These are phyloP conservation scores for Eimeria necatrix DNA, from an alignment of 169 alveolate species.

Conservation along the genomic window DNA sequence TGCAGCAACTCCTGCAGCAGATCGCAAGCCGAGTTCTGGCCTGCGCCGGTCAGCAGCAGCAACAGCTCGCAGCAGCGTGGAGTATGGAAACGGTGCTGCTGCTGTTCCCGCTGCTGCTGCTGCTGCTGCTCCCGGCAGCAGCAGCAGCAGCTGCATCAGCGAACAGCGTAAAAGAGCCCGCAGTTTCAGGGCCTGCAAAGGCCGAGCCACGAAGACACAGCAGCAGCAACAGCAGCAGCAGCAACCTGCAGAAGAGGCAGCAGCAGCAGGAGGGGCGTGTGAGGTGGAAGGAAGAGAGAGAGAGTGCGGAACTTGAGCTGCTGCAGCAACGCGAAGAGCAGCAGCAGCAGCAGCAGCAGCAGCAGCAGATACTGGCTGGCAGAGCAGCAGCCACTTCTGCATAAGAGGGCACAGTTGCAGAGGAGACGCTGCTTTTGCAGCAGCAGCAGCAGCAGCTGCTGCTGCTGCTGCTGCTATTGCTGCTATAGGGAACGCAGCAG, in stretches of 20 bases:
- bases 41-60: background rate
- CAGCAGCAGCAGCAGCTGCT: slow-evolving; percentile 40
- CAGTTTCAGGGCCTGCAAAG: slow-evolving; percentile 1
- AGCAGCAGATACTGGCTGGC: slow-evolving; percentile 25
- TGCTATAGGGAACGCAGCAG: no score
- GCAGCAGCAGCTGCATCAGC: slow-evolving; percentile 55
- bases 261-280: slow-evolving; percentile 9
- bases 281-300: slow-evolving; percentile 7
- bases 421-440: background rate
- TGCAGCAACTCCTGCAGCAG: slow-evolving; percentile 22
- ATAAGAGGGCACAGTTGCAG: background rate
- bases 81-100: background rate
- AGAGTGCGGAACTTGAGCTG: background rate
- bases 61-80: background rate
- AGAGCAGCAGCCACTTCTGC: slow-evolving; percentile 5
- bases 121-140: background rate
- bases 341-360: slow-evolving; percentile 45
- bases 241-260: background rate
- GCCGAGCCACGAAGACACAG: background rate
- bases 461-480: background rate
- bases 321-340: background rate
- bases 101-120: slow-evolving; percentile 49
- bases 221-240: slow-evolving; percentile 53
- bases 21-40: background rate
- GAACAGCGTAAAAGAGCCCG: slow-evolving; percentile 34